Percentiles rank a stretch among this genome's conserved stretches.
phyloP scores from a whole-genome alignment of 352 stramenopile species.

The Globisporangium camurandrum region DNA sequence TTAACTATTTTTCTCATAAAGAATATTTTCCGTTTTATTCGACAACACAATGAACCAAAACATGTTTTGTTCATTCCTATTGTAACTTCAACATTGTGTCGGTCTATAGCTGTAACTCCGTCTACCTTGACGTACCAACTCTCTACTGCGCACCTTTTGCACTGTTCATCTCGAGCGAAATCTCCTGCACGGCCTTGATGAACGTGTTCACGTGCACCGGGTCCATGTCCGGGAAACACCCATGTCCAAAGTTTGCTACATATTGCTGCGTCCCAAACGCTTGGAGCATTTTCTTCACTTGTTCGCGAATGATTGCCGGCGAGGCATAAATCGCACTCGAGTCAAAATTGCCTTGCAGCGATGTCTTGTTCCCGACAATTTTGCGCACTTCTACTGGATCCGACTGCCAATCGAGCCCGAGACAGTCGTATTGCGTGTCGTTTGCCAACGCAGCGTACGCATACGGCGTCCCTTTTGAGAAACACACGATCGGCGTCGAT shows the following conservation, averaged over 20 bases:
- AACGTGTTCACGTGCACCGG: conserved; percentile 92
- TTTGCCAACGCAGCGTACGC: conserved; percentile 61
- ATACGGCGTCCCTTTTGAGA: conserved; percentile 83
- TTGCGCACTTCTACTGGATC: conserved; percentile 84
- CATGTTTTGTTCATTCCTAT: too few species aligned
- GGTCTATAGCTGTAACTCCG: too few species aligned
- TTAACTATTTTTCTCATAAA: too few species aligned
- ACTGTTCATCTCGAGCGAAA: conserved; percentile 83
- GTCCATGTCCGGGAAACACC: conserved; percentile 95
- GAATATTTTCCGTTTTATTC: too few species aligned
- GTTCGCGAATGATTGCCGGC: conserved; percentile 76
- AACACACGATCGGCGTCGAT: conserved; percentile 69
- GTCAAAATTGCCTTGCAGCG: conserved; percentile 92
- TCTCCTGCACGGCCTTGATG: conserved; percentile 94
- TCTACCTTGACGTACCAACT: too few species aligned
- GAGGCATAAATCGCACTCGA: conserved; percentile 83
- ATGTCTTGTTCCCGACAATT: conserved; percentile 60
- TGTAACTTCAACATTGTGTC: too few species aligned
- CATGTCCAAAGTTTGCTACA: conserved; percentile 97
- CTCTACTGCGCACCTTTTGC: too few species aligned
- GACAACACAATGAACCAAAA: too few species aligned
- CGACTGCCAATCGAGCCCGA: conserved; percentile 92
- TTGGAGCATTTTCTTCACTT: conserved; percentile 92
- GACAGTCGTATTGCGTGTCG: conserved; percentile 92
- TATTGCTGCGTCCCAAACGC: conserved; percentile 92